These are phyloP conservation scores for Corrigiola litoralis DNA, from an alignment of 179 eudicot genomes.

Conservation along the genomic window DNA sequence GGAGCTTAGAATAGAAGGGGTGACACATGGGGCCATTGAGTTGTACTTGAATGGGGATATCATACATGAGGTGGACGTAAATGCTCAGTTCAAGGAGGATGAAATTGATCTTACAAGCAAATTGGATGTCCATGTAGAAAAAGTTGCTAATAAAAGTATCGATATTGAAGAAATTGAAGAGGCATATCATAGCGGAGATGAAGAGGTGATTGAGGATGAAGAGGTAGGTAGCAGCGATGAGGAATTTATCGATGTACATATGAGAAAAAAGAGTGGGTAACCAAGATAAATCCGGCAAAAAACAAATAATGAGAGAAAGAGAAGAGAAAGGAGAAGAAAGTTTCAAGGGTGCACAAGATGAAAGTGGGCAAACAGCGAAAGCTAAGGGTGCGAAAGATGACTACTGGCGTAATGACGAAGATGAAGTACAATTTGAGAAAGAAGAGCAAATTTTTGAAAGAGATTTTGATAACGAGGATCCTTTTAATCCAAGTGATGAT, in stretches of 20 bases:
- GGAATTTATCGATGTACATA: conserved; percentile 3
- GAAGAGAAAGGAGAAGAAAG: neutral
- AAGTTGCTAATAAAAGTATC: neutral
- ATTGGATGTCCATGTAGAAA: too few relatives aligned
- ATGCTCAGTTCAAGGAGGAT: too few relatives aligned
- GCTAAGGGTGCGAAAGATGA: neutral
- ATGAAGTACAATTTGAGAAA: neutral
- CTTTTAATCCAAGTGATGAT: neutral
- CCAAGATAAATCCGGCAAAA: neutral
- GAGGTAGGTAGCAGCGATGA: conserved; percentile 5
- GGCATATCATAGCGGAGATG: neutral
- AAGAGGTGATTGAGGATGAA: neutral
- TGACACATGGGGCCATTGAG: too few relatives aligned
- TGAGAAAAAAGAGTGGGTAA: neutral
- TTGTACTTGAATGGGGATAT: too few relatives aligned
- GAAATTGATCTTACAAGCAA: too few relatives aligned
- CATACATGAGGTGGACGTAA: too few relatives aligned
- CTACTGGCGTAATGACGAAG: neutral
- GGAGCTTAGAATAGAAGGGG: too few relatives aligned
- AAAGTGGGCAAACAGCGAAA: too few relatives aligned
- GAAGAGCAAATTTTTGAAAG: neutral
- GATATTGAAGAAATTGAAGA: neutral
- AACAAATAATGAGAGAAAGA: neutral
- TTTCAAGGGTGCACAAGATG: neutral
- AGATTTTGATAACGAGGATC: neutral